Evolutionary conservation across 2,329 filamentous ascomycete species (phyloP).

Genomic region (Claviceps pazoutovae): DNA sequence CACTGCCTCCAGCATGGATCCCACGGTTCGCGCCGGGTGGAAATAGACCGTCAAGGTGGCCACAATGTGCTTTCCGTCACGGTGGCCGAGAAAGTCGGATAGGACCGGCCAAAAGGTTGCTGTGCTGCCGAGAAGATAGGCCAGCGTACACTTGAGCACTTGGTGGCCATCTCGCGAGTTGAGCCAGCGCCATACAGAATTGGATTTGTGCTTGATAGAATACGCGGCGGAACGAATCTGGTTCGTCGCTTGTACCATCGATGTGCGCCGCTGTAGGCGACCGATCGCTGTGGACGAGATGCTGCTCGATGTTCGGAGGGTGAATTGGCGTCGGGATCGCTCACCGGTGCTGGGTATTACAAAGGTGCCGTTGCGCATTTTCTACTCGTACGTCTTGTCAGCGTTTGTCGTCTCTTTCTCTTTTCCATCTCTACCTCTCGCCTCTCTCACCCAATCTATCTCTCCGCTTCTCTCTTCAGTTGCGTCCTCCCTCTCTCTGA

Average conservation of each 20-base stretch:
- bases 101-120: conserved; percentile 70
- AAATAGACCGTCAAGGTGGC: conserved; percentile 93
- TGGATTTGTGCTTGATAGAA: conserved; percentile 18
- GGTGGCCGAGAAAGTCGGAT: conserved; percentile 59
- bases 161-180: conserved; percentile 61
- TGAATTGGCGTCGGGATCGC: conserved; percentile 67
- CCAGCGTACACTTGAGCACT: conserved; percentile 81
- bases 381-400: conserved; percentile 24
- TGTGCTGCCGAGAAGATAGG: conserved; percentile 74
- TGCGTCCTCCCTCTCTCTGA: not conserved
- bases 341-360: conserved; percentile 79
- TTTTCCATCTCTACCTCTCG: not conserved
- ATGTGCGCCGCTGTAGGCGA: conserved; percentile 9
- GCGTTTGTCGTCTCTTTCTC: not conserved
- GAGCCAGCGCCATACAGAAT: conserved; percentile 42
- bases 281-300: conserved; percentile 14
- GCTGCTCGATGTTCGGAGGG: conserved; percentile 43
- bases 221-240: conserved; percentile 6
- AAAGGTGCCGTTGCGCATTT: conserved; percentile 74
- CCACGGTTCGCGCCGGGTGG: conserved; percentile 72
- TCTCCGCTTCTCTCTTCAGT: not conserved
- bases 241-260: conserved; percentile 8
- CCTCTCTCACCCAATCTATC: not conserved
- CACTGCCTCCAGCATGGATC: conserved; percentile 80
- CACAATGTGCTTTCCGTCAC: conserved; percentile 88